Evolutionary conservation across 2,329 filamentous ascomycete species (phyloP), one percentile per base, ranked within the genome.

Genomic region (Aureobasidium sp.): DNA sequence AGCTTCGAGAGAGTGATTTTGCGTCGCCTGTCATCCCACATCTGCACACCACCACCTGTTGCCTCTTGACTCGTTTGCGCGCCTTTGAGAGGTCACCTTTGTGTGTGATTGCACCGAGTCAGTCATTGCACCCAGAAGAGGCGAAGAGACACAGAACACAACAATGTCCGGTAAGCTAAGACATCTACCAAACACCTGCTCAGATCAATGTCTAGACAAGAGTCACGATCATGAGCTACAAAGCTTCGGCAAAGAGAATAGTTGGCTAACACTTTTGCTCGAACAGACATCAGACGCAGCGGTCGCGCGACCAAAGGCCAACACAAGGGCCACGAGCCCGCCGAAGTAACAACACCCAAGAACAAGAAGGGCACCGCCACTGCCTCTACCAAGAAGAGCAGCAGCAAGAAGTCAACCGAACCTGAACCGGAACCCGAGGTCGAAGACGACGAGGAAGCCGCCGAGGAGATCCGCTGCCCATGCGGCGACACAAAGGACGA

Each of bases 241-340:
- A 40, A 7, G 45, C 22, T 24, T n/a, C 22, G 39, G 11, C 38
- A 11, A 10, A 8, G 11, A 50, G 12, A n/a, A 17, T 21, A n/a
- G 11, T 17, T 12, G 16, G 30, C 51, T 55, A 60, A 60, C 40
- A 19, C n/a, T 19, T 14, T 42, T 45, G 39, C 69, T 85, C 19
- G 17, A 83, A 85, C 60, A 91, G 96, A 79, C 88, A 48, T 90
- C 55, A 86, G 93, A 69, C 88, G 93, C 67, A 98, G 93, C 38
- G 90, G 93, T 60, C 86, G 93, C 64, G 90, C 91, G 63, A 98
- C 93, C 59, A 98, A 98, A 68, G 93, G 93, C 67, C 90, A 96
- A 64, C 90, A 97, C 71, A 95, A 95, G 71, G 86, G 86, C 60
- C 84, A 89, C 62, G 90, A 95, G 65, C 78, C 85, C 53, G 79